Evolutionary conservation across 805 yeast species (phyloP), one percentile per base, ranked within the genome.

Genomic region (Kluyveromyces nonfermentans): DNA sequence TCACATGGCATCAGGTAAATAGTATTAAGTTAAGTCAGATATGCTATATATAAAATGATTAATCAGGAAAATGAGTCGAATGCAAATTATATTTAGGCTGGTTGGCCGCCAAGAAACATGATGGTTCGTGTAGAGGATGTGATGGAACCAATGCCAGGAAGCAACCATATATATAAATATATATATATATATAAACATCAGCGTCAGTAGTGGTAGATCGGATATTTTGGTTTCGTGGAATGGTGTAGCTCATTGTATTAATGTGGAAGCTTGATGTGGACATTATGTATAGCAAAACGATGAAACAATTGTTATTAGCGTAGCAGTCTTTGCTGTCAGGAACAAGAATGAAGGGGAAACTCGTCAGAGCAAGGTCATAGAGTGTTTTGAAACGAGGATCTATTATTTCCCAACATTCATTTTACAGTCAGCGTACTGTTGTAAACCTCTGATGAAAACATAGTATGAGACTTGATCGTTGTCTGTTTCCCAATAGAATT

Each of bases 401-500:
- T 10, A 14, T 45, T 44, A 88, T 60, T 85, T 84, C 7, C 98
- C 98, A 43, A 90, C 79, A 58, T 90, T 93, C 53, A 85, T 79
- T 65, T 89, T 88, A 57, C 95, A 82, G 14, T 77, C 73, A 3
- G 96, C 73, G 61, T 75, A 90, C 52, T 75, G 78, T 53, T 78
- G 84, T 53, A 85, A 67, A 1, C 89, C 90, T 50, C 93, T 73
- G 42, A 84, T 72, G 61, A 85, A 89, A 16, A 87, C 93, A 12
- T 89, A 82, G 60, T 89, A 89, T 32, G 78, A 75, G 38, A 87
- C 95, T 44, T 74, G 78, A 46, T 73, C 78, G 62, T 88, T 88
- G 61, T 86, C 96, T 2, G 83, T 82, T 57, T 87, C 90, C 85
- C 94, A 85, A 65, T 81, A 89, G 56, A 93, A 78, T 59, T 93